Conservation (phyloP, 306 rosid genomes). For the Quercus aquifolioides region DNA sequence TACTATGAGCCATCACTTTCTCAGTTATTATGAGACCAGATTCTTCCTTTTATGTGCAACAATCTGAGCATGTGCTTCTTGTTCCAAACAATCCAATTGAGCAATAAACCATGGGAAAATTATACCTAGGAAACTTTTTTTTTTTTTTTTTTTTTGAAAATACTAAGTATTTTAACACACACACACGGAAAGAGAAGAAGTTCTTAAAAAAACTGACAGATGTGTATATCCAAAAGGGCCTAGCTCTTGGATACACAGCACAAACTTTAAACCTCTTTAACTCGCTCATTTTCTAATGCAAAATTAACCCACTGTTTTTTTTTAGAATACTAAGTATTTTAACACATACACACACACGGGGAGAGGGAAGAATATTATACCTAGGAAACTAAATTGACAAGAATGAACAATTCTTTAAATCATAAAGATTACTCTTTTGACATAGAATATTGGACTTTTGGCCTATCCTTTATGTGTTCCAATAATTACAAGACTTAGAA, state of each 20-base stretch:
- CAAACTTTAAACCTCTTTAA: too few relatives aligned
- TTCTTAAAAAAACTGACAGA: too few relatives aligned
- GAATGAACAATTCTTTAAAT: neutral
- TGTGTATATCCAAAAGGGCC: too few relatives aligned
- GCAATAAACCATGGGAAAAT: neutral
- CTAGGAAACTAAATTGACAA: slow-evolving; percentile 4
- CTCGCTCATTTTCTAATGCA: too few relatives aligned
- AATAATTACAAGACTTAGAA: neutral
- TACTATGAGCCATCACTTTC: too few relatives aligned
- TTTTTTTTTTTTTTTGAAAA: too few relatives aligned
- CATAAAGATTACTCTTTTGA: neutral
- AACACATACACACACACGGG: too few relatives aligned
- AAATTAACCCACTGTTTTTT: too few relatives aligned
- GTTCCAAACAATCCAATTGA: slow-evolving; percentile 2
- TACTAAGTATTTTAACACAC: too few relatives aligned
- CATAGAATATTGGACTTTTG: neutral
- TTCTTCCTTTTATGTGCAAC: slow-evolving; percentile 4
- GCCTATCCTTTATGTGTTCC: neutral
- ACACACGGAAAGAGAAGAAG: too few relatives aligned
- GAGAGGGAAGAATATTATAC: neutral
- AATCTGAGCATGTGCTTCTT: neutral
- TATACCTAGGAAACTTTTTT: neutral
- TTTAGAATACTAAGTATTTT: too few relatives aligned
- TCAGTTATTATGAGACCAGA: neutral
- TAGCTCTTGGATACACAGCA: too few relatives aligned